Percentiles rank a stretch among this genome's conserved stretches.
Evolutionary conservation across 2,329 filamentous ascomycete species (phyloP).

Genomic region (Pseudogymnoascus sp.): DNA sequence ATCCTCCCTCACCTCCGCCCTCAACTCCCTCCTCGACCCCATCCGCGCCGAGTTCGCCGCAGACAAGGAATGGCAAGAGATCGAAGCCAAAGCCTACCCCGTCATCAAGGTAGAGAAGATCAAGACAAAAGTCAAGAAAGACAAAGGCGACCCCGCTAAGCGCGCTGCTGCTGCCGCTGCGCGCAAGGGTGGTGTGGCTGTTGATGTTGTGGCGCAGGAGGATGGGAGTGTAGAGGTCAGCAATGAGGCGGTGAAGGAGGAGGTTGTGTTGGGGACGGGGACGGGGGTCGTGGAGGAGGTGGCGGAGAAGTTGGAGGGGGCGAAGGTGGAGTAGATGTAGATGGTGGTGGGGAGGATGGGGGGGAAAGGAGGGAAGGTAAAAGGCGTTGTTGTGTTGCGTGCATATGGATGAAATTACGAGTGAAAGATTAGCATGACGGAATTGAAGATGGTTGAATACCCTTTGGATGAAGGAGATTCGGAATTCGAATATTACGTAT

Average conservation of each 20-base stretch:
- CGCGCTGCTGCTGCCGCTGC: slow-evolving; percentile 22
- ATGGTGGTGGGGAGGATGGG: neutral
- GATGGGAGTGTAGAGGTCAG: slow-evolving; percentile 23
- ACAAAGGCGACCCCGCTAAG: slow-evolving; percentile 26
- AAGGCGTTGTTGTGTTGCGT: slow-evolving; percentile 1
- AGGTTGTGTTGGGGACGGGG: neutral
- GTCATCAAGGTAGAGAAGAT: slow-evolving; percentile 56
- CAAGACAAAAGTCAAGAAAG: slow-evolving; percentile 58
- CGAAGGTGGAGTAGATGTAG: neutral
- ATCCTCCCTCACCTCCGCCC: slow-evolving; percentile 65
- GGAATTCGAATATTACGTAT: neutral
- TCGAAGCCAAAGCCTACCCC: slow-evolving; percentile 75
- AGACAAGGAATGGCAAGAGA: slow-evolving; percentile 70
- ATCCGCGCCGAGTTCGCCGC: slow-evolving; percentile 66
- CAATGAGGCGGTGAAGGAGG: neutral
- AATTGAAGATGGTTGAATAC: neutral
- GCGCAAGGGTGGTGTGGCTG: slow-evolving; percentile 19
- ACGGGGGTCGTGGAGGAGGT: neutral
- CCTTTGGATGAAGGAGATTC: neutral
- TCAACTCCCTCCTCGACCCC: slow-evolving; percentile 66
- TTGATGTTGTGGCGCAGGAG: slow-evolving; percentile 13
- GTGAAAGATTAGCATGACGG: neutral
- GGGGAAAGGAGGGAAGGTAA: neutral
- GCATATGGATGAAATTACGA: neutral
- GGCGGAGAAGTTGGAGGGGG: neutral